Percentiles rank a stretch among this genome's conserved stretches.
These are phyloP conservation scores for Turritis glabra DNA, from an alignment of 345 rosid genomes.

Conservation along the genomic window DNA sequence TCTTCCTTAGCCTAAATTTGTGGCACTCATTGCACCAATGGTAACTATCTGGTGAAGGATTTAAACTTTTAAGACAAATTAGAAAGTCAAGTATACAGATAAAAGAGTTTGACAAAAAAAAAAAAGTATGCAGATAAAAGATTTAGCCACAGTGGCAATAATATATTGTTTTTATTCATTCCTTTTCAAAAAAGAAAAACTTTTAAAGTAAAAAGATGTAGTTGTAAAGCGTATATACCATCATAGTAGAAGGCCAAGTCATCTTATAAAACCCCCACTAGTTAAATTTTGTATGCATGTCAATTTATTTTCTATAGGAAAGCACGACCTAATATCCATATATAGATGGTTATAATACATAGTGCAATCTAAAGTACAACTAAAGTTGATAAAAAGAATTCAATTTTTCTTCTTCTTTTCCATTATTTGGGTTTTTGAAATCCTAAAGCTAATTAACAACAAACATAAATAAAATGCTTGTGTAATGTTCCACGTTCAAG, in stretches of 20 bases:
- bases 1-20: conserved; percentile 15
- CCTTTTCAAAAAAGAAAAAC: not conserved
- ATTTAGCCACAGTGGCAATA: conserved; percentile 23
- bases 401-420: conserved; percentile 19
- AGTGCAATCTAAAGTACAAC: conserved; percentile 42
- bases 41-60: conserved; percentile 34
- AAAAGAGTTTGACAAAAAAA: no score
- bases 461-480: not conserved
- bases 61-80: conserved; percentile 27
- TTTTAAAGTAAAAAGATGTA: conserved; percentile 7
- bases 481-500: conserved; percentile 37
- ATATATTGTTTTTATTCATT: conserved; percentile 9
- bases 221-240: conserved; percentile 37
- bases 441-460: conserved; percentile 24
- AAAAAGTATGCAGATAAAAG: no score
- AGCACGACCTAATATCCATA: conserved; percentile 34
- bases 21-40: conserved; percentile 19
- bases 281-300: conserved; percentile 18
- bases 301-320: conserved; percentile 4
- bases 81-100: conserved; percentile 20
- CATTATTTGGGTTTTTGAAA: not conserved
- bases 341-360: conserved; percentile 33
- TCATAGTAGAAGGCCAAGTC: conserved; percentile 38
- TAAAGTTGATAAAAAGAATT: conserved; percentile 23
- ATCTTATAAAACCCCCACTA: conserved; percentile 13